Percentiles rank a stretch among this genome's conserved stretches.
phyloP scores from a whole-genome alignment of 306 rosid species.

The Oemleria cerasiformis region DNA sequence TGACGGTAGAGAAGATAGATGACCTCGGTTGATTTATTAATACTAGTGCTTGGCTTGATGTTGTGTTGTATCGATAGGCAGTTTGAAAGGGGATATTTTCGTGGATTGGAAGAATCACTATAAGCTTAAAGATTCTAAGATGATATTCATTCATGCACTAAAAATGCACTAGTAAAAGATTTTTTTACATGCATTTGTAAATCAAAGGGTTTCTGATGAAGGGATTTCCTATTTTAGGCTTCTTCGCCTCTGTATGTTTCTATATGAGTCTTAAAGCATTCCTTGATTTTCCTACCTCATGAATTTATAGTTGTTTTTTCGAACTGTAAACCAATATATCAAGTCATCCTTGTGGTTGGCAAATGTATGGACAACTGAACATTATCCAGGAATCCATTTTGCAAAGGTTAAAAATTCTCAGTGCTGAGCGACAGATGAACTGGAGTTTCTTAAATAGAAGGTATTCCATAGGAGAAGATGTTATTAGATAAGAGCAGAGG shows the following conservation, averaged over 20 bases:
- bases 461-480: neutral
- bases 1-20: neutral
- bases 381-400: neutral
- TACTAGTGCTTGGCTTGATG: conserved; percentile 7
- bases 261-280: neutral
- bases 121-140: neutral
- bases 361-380: neutral
- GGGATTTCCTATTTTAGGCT: neutral
- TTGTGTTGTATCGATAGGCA: neutral
- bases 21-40: neutral
- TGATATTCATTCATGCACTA: neutral
- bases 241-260: neutral
- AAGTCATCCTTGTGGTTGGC: neutral
- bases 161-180: neutral
- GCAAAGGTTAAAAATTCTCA: neutral
- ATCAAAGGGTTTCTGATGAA: neutral
- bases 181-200: neutral
- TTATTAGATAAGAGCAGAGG: neutral
- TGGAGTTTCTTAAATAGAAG: neutral
- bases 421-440: neutral
- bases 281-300: neutral
- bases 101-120: neutral
- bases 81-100: neutral
- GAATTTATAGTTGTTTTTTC: neutral
- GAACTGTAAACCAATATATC: neutral